Percentiles rank a stretch among this genome's conserved stretches.
Conservation (phyloP, 2,329 filamentous ascomycete genomes). For the Talaromyces sp. region DNA sequence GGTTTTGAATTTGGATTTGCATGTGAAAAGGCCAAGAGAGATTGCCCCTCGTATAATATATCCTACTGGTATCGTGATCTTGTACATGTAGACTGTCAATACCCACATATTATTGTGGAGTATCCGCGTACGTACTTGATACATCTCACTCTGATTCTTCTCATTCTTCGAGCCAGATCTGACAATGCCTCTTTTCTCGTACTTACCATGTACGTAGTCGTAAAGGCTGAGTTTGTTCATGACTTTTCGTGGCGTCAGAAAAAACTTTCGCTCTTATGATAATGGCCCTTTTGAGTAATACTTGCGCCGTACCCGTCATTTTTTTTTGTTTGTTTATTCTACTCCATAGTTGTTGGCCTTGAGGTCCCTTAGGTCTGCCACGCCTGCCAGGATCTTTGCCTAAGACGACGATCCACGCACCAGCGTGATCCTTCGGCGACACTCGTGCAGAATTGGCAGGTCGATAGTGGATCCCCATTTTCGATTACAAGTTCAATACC, state of each 20-base stretch:
- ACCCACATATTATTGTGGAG: no score
- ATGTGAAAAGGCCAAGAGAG: no score
- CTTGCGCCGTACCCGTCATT: neutral
- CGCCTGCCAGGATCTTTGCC: neutral
- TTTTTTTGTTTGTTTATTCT: neutral
- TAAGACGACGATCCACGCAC: neutral
- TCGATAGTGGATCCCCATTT: neutral
- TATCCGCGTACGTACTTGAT: no score
- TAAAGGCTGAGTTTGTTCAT: neutral
- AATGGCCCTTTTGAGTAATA: neutral
- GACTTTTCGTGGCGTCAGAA: neutral
- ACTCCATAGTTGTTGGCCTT: neutral
- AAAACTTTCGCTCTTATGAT: neutral
- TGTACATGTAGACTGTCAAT: no score
- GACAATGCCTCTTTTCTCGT: no score
- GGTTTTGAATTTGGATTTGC: no score
- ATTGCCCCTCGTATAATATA: no score
- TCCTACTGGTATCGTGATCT: no score
- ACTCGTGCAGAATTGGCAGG: neutral
- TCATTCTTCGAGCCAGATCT: no score
- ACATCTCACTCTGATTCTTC: no score
- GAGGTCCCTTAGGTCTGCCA: neutral
- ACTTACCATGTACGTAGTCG: no score
- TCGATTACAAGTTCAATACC: neutral
- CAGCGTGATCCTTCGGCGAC: neutral